Evolutionary conservation across 2,329 filamentous ascomycete genomes (phyloP), one percentile per base, ranked within the genome.

Genomic region (Lachnellula occidentalis): DNA sequence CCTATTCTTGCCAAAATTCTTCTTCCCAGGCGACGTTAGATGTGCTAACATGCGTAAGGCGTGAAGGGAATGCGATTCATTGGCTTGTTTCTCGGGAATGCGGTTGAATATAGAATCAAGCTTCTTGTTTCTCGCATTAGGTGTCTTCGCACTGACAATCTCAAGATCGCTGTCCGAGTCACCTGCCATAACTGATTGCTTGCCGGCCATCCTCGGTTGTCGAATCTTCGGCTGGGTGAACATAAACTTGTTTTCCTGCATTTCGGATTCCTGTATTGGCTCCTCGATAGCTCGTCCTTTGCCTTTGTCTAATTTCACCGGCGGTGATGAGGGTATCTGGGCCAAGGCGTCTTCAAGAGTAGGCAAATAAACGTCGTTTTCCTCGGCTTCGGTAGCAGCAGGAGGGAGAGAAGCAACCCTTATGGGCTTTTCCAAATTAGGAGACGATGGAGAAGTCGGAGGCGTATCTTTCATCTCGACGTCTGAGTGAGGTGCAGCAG

Each of bases 31-130:
- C 5, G 85, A 86, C 50, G 78, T 80, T 21, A 94, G 71, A 58
- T 90, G 83, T 2, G 90, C 90, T 14, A 95, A 80, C 54, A 83
- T 81, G 55, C 86, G 86, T n/a, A 94, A 75, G 15, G 79, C 80
- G 24, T 85, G 78, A 56, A 92, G 74, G 0, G 87, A 83, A 24
- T 77, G 76, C 1, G 80, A 75, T 63, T 88, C 85, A 50, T 83
- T 77, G n/a, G 78, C 72, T 66, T 82, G 83, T 65, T 79, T 83
- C 48, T 75, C 73, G 0, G 86, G 87, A 2, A 87, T 69, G 15
- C 81, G 85, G 64, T 90, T 83, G 61, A 95, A 92, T 2, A 90
- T 79, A n/a, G 75, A 73, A 55, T 81, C 76, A 24, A 85, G 66
- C 60, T 76, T 83, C 65, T 73, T 75, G 59, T 78, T 79, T 5